Percentiles rank a stretch among this genome's conserved stretches.
Conservation (phyloP, 306 rosid species). For the Canavalia gladiata region DNA sequence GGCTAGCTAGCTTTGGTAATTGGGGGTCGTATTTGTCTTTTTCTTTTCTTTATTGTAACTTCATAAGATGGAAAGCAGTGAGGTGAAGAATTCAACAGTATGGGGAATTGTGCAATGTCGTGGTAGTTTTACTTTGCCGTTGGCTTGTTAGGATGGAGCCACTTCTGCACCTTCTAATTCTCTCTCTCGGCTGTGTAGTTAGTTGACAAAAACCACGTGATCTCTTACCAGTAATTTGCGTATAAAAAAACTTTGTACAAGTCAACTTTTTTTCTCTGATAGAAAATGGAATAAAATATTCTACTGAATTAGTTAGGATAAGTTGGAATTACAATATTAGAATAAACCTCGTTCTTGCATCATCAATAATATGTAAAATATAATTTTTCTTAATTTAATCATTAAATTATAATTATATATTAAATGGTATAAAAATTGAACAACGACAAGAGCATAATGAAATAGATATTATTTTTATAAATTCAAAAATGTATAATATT, state of each 20-base stretch:
- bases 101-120: conserved; percentile 53
- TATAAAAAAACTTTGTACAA: not conserved
- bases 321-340: not conserved
- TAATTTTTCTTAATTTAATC: too few relatives aligned
- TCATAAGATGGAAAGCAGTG: not conserved
- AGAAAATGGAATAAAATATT: not conserved
- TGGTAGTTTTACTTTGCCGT: conserved; percentile 29
- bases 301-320: not conserved
- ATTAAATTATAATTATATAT: too few relatives aligned
- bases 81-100: not conserved
- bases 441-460: too few relatives aligned
- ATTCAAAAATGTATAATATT: too few relatives aligned
- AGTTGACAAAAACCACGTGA: conserved; percentile 31
- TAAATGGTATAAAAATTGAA: too few relatives aligned
- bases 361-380: too few relatives aligned
- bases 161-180: conserved; percentile 2
- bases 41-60: conserved; percentile 29
- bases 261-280: not conserved
- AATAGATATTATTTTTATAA: too few relatives aligned
- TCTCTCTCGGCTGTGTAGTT: not conserved
- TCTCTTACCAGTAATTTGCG: conserved; percentile 32
- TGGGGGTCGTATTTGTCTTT: not conserved
- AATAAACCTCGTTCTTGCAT: too few relatives aligned
- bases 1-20: not conserved
- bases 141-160: not conserved